Percentiles rank a stretch among this genome's conserved stretches.
Conservation (phyloP, 2,329 filamentous ascomycete species). For the Colletotrichum aenigma region DNA sequence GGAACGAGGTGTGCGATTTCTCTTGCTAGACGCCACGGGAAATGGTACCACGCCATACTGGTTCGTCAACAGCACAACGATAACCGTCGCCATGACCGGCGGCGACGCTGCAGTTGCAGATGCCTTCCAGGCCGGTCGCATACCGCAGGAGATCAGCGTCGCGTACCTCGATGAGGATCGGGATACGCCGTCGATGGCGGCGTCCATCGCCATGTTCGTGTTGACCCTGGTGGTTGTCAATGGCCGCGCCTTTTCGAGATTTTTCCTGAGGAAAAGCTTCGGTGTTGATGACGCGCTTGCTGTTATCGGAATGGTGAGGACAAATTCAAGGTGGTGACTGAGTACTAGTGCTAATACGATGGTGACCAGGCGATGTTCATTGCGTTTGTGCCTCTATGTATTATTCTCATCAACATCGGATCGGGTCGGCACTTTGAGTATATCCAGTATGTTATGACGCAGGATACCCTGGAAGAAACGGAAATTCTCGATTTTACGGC, state of each 20-base stretch:
- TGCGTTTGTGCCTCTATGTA: constrained; percentile 44
- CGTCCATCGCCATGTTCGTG: constrained; percentile 40
- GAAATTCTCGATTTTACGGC: constrained; percentile 54
- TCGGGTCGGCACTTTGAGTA: constrained; percentile 51
- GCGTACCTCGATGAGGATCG: constrained; percentile 39
- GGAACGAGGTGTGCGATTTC: background rate
- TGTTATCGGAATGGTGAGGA: constrained; percentile 36
- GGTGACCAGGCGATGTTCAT: constrained; percentile 32
- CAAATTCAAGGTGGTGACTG: background rate
- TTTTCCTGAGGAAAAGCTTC: constrained; percentile 38
- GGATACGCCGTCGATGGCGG: constrained; percentile 40
- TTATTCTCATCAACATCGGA: constrained; percentile 50
- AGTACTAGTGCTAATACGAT: background rate
- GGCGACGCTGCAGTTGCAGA: constrained; percentile 23
- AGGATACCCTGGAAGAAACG: constrained; percentile 42
- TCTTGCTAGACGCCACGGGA: background rate
- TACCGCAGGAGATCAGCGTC: constrained; percentile 37
- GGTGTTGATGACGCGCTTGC: constrained; percentile 44
- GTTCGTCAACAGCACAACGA: background rate
- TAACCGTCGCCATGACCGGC: constrained; percentile 1
- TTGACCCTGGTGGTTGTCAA: constrained; percentile 38
- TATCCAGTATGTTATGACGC: constrained; percentile 49
- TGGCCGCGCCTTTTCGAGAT: constrained; percentile 36
- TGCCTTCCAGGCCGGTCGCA: constrained; percentile 38
- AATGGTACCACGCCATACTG: background rate